These are phyloP conservation scores for Aspergillus glaucus DNA, from an alignment of 2,329 filamentous ascomycete genomes.

Conservation along the genomic window DNA sequence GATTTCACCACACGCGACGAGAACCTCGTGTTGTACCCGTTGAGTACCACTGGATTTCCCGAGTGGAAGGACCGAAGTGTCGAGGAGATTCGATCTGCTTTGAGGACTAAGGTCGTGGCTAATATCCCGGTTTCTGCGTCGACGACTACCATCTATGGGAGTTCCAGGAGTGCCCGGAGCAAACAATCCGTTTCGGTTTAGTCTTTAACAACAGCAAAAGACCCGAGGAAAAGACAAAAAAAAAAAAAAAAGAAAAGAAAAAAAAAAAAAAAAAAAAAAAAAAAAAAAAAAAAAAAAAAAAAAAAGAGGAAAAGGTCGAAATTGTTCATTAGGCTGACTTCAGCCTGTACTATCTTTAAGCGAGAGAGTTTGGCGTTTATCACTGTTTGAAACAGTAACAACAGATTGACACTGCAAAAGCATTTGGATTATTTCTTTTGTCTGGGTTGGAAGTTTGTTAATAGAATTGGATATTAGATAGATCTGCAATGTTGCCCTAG, in stretches of 20 bases:
- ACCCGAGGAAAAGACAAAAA: neutral
- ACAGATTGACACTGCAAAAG: neutral
- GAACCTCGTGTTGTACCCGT: conserved; percentile 32
- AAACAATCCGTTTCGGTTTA: conserved; percentile 14
- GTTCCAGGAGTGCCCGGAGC: conserved; percentile 11
- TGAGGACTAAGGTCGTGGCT: conserved; percentile 32
- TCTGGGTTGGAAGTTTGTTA: too few species aligned
- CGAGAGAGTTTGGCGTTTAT: conserved; percentile 18
- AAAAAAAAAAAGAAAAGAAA: too few species aligned
- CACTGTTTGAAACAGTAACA: neutral
- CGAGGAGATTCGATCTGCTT: conserved; percentile 40
- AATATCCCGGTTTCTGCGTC: conserved; percentile 14
- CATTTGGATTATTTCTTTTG: neutral
- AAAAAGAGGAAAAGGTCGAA: conserved; percentile 5
- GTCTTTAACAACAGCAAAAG: conserved; percentile 2
- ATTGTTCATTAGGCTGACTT: conserved; percentile 2
- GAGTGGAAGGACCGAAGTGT: conserved; percentile 46
- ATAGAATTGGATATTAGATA: too few species aligned
- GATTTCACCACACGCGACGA: conserved; percentile 42
- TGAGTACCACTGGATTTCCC: conserved; percentile 41
- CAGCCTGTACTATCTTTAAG: neutral
- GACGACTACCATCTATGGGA: conserved; percentile 13
- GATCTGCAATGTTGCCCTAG: too few species aligned
- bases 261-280: neutral
- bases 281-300: neutral